These are phyloP conservation scores for Phlegmacium glaucopus DNA, from an alignment of 768 basidiomycete species.

Conservation along the genomic window DNA sequence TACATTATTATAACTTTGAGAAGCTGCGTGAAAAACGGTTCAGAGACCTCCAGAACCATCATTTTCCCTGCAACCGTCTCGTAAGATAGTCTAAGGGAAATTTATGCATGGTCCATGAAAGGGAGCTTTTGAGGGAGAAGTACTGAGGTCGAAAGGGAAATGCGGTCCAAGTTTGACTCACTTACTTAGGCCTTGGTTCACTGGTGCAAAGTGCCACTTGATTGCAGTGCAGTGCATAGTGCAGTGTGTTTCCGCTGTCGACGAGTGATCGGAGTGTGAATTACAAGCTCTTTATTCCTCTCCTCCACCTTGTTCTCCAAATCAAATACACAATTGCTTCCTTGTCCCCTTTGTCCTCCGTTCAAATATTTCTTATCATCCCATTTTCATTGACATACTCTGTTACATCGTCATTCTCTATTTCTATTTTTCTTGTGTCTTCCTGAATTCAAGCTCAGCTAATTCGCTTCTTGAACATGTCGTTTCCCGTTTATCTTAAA, in stretches of 20 bases:
- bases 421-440: slow-evolving; percentile 28
- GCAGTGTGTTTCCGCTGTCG: slow-evolving; percentile 15
- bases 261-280: slow-evolving; percentile 43
- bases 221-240: slow-evolving; percentile 6
- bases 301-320: slow-evolving; percentile 34
- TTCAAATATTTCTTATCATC: slow-evolving; percentile 19
- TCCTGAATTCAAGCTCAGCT: slow-evolving; percentile 29
- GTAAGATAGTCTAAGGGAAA: too few relatives aligned
- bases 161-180: too few relatives aligned
- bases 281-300: slow-evolving; percentile 35
- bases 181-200: too few relatives aligned
- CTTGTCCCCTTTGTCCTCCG: slow-evolving; percentile 16
- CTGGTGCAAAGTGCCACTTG: too few relatives aligned
- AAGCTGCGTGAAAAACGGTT: too few relatives aligned
- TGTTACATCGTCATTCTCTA: slow-evolving; percentile 18
- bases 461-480: slow-evolving; percentile 28
- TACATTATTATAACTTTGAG: too few relatives aligned
- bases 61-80: too few relatives aligned
- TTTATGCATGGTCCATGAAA: too few relatives aligned
- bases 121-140: too few relatives aligned
- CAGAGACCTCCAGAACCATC: too few relatives aligned
- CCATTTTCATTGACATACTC: slow-evolving; percentile 16
- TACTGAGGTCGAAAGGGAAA: too few relatives aligned
- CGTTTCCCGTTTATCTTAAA: slow-evolving; percentile 64
- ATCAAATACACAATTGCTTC: slow-evolving; percentile 22